Evolutionary conservation across 345 rosid species (phyloP).

Genomic region (Euphorbia lathyris): DNA sequence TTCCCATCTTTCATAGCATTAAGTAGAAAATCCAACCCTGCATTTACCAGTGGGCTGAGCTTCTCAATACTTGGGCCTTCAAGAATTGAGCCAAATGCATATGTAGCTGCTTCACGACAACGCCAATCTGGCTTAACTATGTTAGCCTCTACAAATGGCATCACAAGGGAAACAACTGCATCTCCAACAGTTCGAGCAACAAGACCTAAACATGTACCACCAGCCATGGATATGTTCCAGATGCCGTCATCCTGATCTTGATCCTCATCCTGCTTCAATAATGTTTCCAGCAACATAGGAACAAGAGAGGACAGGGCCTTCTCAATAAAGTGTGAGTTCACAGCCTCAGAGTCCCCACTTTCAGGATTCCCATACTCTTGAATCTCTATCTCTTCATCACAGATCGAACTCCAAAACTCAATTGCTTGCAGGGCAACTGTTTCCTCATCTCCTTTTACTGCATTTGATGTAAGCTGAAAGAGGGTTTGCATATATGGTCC

Average conservation of each 20-base stretch:
- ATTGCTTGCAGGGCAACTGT: constrained; percentile 90
- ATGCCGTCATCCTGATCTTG: constrained; percentile 82
- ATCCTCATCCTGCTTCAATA: constrained; percentile 93
- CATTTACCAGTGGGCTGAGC: constrained; percentile 73
- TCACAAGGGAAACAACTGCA: constrained; percentile 78
- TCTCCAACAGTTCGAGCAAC: constrained; percentile 95
- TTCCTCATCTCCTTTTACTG: constrained; percentile 83
- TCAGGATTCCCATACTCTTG: constrained; percentile 69
- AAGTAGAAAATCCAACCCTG: constrained; percentile 78
- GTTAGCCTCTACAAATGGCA: constrained; percentile 86
- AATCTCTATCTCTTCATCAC: constrained; percentile 94
- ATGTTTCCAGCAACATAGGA: constrained; percentile 78
- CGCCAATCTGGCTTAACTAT: constrained; percentile 73
- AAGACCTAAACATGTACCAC: constrained; percentile 95
- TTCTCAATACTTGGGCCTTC: constrained; percentile 81
- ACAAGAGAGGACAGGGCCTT: constrained; percentile 75
- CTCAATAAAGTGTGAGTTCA: constrained; percentile 67
- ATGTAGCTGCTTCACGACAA: constrained; percentile 91
- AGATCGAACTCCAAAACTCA: constrained; percentile 97
- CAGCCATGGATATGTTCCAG: constrained; percentile 97
- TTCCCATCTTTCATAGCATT: constrained; percentile 75
- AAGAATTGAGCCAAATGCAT: constrained; percentile 87
- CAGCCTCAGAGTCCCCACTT: constrained; percentile 58
- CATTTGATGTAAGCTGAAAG: constrained; percentile 84
- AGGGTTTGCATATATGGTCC: constrained; percentile 85